A percentile compares a stretch with the other conserved stretches of the same genome.
Evolutionary conservation across 1,139 yeast genomes (phyloP).

Genomic region (Fermentozyma sake): DNA sequence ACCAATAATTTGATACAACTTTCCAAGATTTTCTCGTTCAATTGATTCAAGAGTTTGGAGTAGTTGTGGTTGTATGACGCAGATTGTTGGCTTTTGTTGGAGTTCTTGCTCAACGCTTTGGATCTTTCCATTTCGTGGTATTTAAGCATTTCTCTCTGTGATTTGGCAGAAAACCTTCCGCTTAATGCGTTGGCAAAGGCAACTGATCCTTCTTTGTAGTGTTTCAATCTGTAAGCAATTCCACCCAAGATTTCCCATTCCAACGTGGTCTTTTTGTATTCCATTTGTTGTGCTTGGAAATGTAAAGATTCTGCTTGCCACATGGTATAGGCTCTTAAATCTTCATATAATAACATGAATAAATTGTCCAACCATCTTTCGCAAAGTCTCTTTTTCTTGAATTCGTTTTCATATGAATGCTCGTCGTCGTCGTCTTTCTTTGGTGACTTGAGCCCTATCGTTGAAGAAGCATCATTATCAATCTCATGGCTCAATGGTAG

Average conservation of each 20-base stretch:
- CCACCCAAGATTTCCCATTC: slow-evolving; percentile 95
- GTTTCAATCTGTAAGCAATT: slow-evolving; percentile 74
- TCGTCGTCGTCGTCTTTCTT: slow-evolving; percentile 16
- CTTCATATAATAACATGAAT: slow-evolving; percentile 84
- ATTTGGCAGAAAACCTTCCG: slow-evolving; percentile 76
- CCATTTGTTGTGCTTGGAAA: slow-evolving; percentile 67
- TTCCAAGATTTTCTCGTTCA: slow-evolving; percentile 64
- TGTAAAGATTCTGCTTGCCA: slow-evolving; percentile 84
- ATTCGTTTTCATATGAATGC: slow-evolving; percentile 34
- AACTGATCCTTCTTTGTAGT: slow-evolving; percentile 73
- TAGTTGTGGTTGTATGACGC: slow-evolving; percentile 23
- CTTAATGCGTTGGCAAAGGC: slow-evolving; percentile 78
- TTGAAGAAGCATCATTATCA: slow-evolving; percentile 29
- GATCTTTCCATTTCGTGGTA: slow-evolving; percentile 51
- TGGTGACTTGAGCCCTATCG: slow-evolving; percentile 38
- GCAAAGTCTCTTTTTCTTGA: slow-evolving; percentile 76
- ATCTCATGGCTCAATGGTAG: background rate
- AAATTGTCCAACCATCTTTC: slow-evolving; percentile 93
- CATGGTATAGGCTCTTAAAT: slow-evolving; percentile 75
- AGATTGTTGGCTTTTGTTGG: slow-evolving; percentile 12
- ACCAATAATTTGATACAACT: slow-evolving; percentile 72
- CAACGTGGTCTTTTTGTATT: slow-evolving; percentile 71
- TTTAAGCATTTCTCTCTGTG: slow-evolving; percentile 70
- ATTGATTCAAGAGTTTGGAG: slow-evolving; percentile 41
- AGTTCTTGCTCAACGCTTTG: slow-evolving; percentile 31